phyloP scores from a whole-genome alignment of 2,329 filamentous ascomycete genomes.

The Laburnicola sp. region DNA sequence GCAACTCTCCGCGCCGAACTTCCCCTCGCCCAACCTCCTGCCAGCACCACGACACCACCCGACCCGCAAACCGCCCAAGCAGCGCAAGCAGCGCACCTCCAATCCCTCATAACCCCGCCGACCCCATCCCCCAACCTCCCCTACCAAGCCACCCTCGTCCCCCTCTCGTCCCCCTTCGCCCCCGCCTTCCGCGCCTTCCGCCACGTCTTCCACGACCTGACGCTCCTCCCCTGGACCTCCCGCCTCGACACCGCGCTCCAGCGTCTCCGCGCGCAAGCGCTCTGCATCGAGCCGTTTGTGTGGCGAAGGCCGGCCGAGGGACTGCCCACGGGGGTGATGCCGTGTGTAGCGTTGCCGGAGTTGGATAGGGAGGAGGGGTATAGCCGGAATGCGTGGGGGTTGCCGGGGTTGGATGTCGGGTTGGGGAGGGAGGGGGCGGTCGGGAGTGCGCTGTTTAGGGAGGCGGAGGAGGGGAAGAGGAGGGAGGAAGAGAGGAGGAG shows the following conservation, averaged over 20 bases:
- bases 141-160: conserved; percentile 32
- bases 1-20: conserved; percentile 6
- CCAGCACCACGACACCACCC: conserved; percentile 7
- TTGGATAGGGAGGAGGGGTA: conserved; percentile 12
- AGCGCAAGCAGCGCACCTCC: conserved; percentile 17
- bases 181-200: conserved; percentile 45
- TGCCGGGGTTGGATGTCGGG: conserved; percentile 16
- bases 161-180: conserved; percentile 34
- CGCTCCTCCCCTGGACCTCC: conserved; percentile 47
- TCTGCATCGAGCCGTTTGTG: conserved; percentile 32
- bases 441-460: conserved; percentile 8
- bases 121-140: conserved; percentile 6
- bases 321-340: conserved; percentile 9
- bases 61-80: not conserved
- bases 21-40: conserved; percentile 17
- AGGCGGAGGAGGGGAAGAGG: conserved; percentile 5
- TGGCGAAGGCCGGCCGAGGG: conserved; percentile 20
- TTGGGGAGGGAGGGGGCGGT: conserved; percentile 11
- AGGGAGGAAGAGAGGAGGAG: conserved; percentile 1
- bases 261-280: conserved; percentile 17
- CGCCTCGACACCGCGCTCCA: conserved; percentile 35
- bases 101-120: conserved; percentile 15
- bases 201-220: conserved; percentile 46
- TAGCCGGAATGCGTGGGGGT: conserved; percentile 9
- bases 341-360: not conserved